Conservation (phyloP, 208 protist species). For the Porcisia deanei region DNA sequence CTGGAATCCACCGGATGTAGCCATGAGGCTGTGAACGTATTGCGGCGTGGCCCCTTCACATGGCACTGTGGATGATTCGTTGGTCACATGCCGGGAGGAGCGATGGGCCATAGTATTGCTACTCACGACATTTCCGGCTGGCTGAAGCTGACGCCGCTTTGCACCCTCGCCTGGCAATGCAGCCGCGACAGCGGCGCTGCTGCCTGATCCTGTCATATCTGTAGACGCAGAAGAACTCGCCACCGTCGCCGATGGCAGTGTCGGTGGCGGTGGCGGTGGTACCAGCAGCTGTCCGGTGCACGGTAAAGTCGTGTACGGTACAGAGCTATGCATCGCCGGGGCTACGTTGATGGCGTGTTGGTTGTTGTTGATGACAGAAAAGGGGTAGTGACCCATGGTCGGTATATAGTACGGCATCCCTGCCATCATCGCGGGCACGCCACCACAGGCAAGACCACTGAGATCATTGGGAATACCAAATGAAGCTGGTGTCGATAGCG, state of each 20-base stretch:
- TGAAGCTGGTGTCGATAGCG: slow-evolving; percentile 1
- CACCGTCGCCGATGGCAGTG: not conserved
- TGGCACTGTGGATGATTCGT: not conserved
- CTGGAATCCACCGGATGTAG: slow-evolving; percentile 14
- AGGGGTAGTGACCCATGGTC: slow-evolving; percentile 36
- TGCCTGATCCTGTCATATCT: not conserved
- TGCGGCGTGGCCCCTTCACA: slow-evolving; percentile 24
- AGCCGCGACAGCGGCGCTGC: slow-evolving; percentile 4
- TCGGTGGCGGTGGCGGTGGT: slow-evolving; percentile 7
- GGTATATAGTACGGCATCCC: slow-evolving; percentile 34
- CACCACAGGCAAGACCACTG: slow-evolving; percentile 15
- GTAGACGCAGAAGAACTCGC: not conserved
- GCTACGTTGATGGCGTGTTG: slow-evolving; percentile 39
- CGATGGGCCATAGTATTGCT: slow-evolving; percentile 32
- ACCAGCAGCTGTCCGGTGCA: not conserved
- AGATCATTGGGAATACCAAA: slow-evolving; percentile 17
- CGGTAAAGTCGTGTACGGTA: slow-evolving; percentile 10
- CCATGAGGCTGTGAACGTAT: slow-evolving; percentile 34
- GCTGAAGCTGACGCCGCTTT: slow-evolving; percentile 22
- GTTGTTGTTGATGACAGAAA: slow-evolving; percentile 41
- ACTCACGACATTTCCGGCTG: slow-evolving; percentile 21
- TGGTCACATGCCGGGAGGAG: slow-evolving; percentile 10
- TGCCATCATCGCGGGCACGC: slow-evolving; percentile 12
- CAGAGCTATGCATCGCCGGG: slow-evolving; percentile 19
- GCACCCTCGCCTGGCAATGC: slow-evolving; percentile 10